Base-by-base conservation (phyloP, 2,329 filamentous ascomycete species). In the Colletotrichum cuscutae region DNA sequence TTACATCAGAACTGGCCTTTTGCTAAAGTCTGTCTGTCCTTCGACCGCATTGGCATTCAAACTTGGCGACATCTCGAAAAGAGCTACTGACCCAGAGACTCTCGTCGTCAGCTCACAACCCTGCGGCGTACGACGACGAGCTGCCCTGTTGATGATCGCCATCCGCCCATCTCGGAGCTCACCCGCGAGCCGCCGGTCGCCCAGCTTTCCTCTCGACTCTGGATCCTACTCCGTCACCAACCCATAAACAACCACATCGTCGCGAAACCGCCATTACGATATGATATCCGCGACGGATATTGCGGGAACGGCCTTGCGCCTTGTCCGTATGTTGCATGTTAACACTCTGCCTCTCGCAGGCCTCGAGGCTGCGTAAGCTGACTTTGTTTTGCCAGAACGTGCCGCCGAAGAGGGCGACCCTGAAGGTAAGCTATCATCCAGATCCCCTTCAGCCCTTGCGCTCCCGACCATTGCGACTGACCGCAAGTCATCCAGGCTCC, bases 91-190 rank as follows among this genome's bases (percentile, higher is more conserved):
- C 19, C 22, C 11, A 8, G 37, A 42, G 13, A 26, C 42, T 52
- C 46, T 61, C 49, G 49, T 49, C 56, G 66, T 32, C 54, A 53
- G 24, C 35, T 37, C 42, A 56, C 58, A 22, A 63, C 28, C 37
- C 32, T 37, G 54, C 68, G 57, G 59, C 66, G 60, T 52, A 35
- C 67, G 68, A 72, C n/a, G 42, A 53, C 58, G 35, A 72, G 30
- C 61, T 61, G 64, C 24, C 57, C 65, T 69, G 65, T 74, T 74
- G 35, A 75, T 75, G 74, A 72, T 65, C 72, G 68, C 56, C 65
- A 72, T 63, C 57, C 52, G 61, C 37, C 59, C 24, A 49, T 54
- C 49, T 60, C 72, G 68, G 72, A 74, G 74, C 72, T 74, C 72
- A 65, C 46, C 64, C 68, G 65, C 67, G 74, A 75, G 71, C 73